phyloP scores from a whole-genome alignment of 2,329 filamentous ascomycete species.

The Rachicladosporium sp. region DNA sequence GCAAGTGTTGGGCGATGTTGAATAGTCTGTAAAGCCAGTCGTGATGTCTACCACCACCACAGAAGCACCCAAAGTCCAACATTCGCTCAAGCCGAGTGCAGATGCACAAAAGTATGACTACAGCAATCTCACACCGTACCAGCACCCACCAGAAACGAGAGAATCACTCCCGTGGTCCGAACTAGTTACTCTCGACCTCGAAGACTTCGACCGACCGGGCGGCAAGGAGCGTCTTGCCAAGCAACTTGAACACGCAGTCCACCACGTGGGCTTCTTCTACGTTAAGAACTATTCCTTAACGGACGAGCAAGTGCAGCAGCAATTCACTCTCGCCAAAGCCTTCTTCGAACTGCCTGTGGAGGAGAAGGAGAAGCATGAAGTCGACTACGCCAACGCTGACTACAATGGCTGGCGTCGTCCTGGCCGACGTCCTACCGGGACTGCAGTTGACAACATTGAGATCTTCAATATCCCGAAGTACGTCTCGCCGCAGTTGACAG shows the following conservation, averaged over 20 bases:
- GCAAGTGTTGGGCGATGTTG: too few relatives aligned
- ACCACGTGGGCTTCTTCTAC: conserved; percentile 47
- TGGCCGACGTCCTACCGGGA: conserved; percentile 8
- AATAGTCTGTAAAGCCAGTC: too few relatives aligned
- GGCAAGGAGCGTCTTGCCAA: conserved; percentile 43
- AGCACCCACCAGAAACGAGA: conserved; percentile 22
- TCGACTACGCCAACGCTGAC: conserved; percentile 18
- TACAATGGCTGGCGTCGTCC: conserved; percentile 17
- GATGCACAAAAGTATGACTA: too few relatives aligned
- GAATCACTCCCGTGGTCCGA: conserved; percentile 37
- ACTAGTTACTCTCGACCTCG: conserved; percentile 45
- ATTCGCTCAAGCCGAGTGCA: too few relatives aligned
- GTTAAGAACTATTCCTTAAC: conserved; percentile 50
- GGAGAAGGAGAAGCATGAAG: conserved; percentile 46
- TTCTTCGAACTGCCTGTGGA: conserved; percentile 45
- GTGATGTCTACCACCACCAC: too few relatives aligned
- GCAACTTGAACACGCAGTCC: conserved; percentile 41
- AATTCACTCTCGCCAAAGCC: conserved; percentile 49
- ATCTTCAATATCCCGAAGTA: conserved; percentile 49
- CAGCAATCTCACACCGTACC: conserved; percentile 12
- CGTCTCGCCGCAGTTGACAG: too few relatives aligned
- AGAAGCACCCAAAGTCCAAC: too few relatives aligned
- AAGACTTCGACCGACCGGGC: conserved; percentile 40
- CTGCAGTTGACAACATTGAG: conserved; percentile 41
- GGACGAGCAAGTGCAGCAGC: conserved; percentile 47